Base-by-base conservation (phyloP, 768 basidiomycete genomes). In the Lactarius indigo region DNA sequence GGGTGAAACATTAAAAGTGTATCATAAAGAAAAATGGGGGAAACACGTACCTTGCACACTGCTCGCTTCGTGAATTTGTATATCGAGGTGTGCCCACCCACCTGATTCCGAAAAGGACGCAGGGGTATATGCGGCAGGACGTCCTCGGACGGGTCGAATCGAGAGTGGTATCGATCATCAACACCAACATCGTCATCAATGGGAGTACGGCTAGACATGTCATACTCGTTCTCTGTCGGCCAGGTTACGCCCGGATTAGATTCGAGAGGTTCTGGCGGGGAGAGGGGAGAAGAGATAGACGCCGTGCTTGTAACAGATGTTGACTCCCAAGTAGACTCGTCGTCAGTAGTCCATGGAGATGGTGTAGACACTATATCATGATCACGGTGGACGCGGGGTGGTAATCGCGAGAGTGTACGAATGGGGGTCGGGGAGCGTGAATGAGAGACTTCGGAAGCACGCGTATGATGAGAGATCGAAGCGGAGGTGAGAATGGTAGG, bases 21-120 rank as follows among this genome's bases (percentile, higher is more conserved):
- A 33, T 28, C 59, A 65, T 18, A 23, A 61, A 23, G 31, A 17
- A 47, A 23, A n/a, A 44, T 9, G 35, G 23, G 42, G 12, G 15
- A 12, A 50, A 52, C 39, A 76, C 90, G 73, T 72, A 97, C 96
- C 88, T 99, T 99, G 82, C 97, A 99, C 18, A 99, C 95, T 9
- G 97, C 96, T 70, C 95, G 85, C 73, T 94, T 94, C 4, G 96
- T 98, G 71, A 99, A 98, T 74, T 96, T 95, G 79, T 98, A 98
- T 72, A 99, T 97, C 64, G 94, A 91, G 70, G 87, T 93, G 75
- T 99, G 97, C 3, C 97, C 97, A 50, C 97, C 97, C 35, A 99
- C 97, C 78, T 98, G 96, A 72, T 99, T 97, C 58, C 92, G 88
- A 78, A 98, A 99, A 6, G 97, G 97, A 57, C 91, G 87, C 9